Evolutionary conservation across 352 stramenopile genomes (phyloP).

Genomic region (Globisporangium viniferum): DNA sequence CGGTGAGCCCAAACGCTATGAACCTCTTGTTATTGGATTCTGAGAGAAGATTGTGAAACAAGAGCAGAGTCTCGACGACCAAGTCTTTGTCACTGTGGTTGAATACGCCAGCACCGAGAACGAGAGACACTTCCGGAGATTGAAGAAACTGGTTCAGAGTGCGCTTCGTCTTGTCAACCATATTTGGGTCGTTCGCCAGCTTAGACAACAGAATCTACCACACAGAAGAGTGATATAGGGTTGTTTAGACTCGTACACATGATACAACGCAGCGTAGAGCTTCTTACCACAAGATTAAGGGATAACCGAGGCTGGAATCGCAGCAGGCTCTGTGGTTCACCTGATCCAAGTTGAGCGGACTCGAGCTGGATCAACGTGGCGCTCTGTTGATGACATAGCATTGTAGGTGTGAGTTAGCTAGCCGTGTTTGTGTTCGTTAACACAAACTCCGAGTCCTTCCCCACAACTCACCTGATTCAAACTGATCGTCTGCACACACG

Average conservation of each 20-base stretch:
- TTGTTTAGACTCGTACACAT: not conserved
- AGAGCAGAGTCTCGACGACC: conserved; percentile 56
- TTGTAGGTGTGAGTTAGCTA: not conserved
- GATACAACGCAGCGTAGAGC: not conserved
- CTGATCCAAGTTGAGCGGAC: conserved; percentile 42
- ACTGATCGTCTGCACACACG: conserved; percentile 59
- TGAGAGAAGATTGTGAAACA: conserved; percentile 50
- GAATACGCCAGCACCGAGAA: conserved; percentile 61
- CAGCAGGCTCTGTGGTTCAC: conserved; percentile 46
- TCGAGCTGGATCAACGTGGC: conserved; percentile 69
- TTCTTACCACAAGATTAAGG: conserved; percentile 62
- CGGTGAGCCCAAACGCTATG: conserved; percentile 51
- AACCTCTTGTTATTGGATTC: conserved; percentile 60
- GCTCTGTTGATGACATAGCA: conserved; percentile 26
- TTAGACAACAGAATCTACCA: conserved; percentile 59
- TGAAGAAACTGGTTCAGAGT: conserved; percentile 71
- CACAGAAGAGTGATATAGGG: not conserved
- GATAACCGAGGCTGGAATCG: conserved; percentile 67
- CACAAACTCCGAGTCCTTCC: not conserved
- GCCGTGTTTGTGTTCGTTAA: not conserved
- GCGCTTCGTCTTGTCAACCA: conserved; percentile 66
- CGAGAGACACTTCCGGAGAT: conserved; percentile 58
- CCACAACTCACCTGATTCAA: conserved; percentile 59
- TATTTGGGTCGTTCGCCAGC: conserved; percentile 38
- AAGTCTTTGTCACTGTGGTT: conserved; percentile 62